Percentiles rank a stretch among this genome's conserved stretches.
Evolutionary conservation across 208 protist genomes (phyloP).

Genomic region (Chromosphaera perkinsii): DNA sequence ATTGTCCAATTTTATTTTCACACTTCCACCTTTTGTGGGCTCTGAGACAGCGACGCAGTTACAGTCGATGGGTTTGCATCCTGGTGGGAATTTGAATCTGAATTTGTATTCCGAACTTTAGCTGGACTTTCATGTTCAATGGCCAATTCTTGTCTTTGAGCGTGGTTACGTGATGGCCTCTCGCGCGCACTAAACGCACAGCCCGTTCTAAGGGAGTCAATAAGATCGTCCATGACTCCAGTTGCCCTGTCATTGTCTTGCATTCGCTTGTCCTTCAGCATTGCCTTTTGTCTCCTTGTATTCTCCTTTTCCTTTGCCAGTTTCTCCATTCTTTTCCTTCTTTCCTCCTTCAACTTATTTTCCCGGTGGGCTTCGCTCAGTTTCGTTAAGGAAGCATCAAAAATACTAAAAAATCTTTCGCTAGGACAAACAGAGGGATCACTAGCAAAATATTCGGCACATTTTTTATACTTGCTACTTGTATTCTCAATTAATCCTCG

Average conservation of each 20-base stretch:
- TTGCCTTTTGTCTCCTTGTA: not conserved
- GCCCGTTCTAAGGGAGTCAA: constrained; percentile 12
- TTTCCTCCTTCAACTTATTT: not conserved
- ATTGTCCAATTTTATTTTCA: too few relatives aligned
- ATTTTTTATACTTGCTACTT: not conserved
- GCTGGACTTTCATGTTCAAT: too few relatives aligned
- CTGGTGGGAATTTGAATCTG: too few relatives aligned
- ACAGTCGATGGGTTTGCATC: too few relatives aligned
- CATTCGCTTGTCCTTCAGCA: not conserved
- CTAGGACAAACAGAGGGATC: not conserved
- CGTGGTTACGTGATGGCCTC: too few relatives aligned
- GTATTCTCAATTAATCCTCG: not conserved
- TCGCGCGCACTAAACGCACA: not conserved
- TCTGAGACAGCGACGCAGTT: too few relatives aligned
- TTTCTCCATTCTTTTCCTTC: not conserved
- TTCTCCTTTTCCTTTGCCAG: not conserved
- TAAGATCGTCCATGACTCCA: constrained; percentile 30
- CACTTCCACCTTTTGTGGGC: too few relatives aligned
- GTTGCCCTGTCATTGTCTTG: not conserved
- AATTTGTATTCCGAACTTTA: too few relatives aligned
- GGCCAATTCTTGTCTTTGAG: too few relatives aligned
- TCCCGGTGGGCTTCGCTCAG: not conserved
- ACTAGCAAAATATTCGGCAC: constrained; percentile 1
- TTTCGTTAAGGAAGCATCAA: constrained; percentile 3
- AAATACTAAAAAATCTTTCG: constrained; percentile 18